phyloP scores from a whole-genome alignment of 345 rosid genomes.

The Arabis hirsuta region DNA sequence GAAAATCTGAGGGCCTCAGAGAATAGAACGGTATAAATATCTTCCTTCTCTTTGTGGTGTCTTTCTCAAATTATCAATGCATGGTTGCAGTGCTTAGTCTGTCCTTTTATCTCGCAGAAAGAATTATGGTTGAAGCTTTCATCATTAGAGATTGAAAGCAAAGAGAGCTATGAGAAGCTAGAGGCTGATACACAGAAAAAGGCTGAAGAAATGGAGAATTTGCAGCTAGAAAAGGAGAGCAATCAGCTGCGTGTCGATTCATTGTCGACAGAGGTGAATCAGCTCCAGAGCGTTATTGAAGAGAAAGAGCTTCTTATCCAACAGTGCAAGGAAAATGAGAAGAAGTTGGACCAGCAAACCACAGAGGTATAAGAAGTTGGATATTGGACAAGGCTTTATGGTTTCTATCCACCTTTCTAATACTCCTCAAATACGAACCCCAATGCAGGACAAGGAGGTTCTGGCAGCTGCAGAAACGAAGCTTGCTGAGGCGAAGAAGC shows the following conservation, averaged over 20 bases:
- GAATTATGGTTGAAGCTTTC: constrained; percentile 54
- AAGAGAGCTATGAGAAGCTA: too few relatives aligned
- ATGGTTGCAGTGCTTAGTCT: constrained; percentile 44
- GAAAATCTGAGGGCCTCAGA: too few relatives aligned
- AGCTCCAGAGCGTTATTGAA: constrained; percentile 57
- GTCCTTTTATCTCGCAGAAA: constrained; percentile 56
- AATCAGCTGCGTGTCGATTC: constrained; percentile 51
- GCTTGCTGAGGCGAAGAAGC: too few relatives aligned
- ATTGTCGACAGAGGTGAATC: constrained; percentile 59
- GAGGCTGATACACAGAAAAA: too few relatives aligned
- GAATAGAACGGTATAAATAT: too few relatives aligned
- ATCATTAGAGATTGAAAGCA: too few relatives aligned
- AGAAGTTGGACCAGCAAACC: too few relatives aligned
- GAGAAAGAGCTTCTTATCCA: constrained; percentile 56
- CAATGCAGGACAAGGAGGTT: not conserved
- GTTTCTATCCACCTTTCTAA: constrained; percentile 1
- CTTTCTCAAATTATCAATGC: constrained; percentile 39
- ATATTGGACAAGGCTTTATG: too few relatives aligned
- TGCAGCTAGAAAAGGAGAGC: constrained; percentile 55
- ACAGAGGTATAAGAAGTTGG: too few relatives aligned
- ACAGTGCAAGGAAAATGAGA: too few relatives aligned
- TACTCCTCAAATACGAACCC: too few relatives aligned
- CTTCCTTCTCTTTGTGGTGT: too few relatives aligned
- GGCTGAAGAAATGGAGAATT: constrained; percentile 19
- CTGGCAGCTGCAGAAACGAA: constrained; percentile 49